Base-by-base conservation (phyloP, 331 rosid genomes). In the Acacia pycnantha region DNA sequence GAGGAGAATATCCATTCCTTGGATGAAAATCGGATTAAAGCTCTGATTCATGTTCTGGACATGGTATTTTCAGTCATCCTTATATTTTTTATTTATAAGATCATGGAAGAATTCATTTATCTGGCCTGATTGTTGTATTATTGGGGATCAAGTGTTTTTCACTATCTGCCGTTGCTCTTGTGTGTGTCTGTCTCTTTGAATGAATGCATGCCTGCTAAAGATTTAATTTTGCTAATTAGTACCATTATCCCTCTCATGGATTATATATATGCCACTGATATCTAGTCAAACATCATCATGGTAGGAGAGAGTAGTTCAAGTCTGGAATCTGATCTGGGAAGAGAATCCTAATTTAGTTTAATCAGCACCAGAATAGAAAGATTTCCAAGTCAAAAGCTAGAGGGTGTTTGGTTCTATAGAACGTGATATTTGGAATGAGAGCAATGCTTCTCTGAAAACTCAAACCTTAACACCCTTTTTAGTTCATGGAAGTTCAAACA, bases 11-110 rank as follows among this genome's bases (percentile, higher is more conserved):
- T 95, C 50, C 87, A 81, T 76, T 85, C 97, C 22, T 78, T 95
- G 91, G 94, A 93, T 86, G 93, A 90, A 76, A 77, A 48, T 71
- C 90, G 90, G 44, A 77, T 95, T 73, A 87, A 75, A 85, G 79
- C 90, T 88, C 96, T 95, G 22, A 35, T 89, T 77, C 86, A 83
- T 78, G 91, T 95, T 75, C 93, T 95, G 70, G 91, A 95, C 79
- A 54, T 90, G 92, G 98, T 95, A 86, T 68, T 73, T 64, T 31
- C 33, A 2, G 46, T 62, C 5, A 18, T 62, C 47, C 14, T 59
- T 37, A 43, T 18, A 44, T 44, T 16, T 64, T 47, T 46, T 26
- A 46, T 24, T 11, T 15, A 24, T 71, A 44, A 22, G 12, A 70
- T 70, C 27, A 24, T 24, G 37, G 22, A 70, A 44, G 56, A 44